phyloP scores from a whole-genome alignment of 2,329 filamentous ascomycete species.

The Neodidymelliopsis sp. region DNA sequence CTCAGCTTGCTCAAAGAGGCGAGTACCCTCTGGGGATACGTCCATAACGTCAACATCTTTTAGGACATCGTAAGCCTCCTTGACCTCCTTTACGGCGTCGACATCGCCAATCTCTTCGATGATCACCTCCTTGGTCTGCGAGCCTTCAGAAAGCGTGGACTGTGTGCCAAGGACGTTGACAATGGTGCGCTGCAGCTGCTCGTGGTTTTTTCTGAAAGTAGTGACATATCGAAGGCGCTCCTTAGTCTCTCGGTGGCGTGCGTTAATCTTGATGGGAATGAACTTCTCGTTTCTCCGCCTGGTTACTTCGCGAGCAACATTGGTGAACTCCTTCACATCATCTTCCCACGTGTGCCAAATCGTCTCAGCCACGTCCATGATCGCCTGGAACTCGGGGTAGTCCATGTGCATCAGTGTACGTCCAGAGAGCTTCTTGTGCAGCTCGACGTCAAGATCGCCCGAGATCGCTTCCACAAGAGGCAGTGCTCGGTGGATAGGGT shows the following conservation, averaged over 20 bases:
- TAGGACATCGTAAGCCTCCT: conserved; percentile 90
- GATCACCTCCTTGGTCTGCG: conserved; percentile 58
- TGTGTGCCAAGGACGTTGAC: conserved; percentile 88
- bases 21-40: conserved; percentile 86
- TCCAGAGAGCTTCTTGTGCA: conserved; percentile 86
- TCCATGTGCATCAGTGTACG: conserved; percentile 90
- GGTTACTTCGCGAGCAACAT: conserved; percentile 93
- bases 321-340: conserved; percentile 96
- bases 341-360: conserved; percentile 97
- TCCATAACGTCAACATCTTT: conserved; percentile 96
- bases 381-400: conserved; percentile 84
- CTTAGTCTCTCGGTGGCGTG: conserved; percentile 87
- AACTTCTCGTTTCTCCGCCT: conserved; percentile 95
- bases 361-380: conserved; percentile 82
- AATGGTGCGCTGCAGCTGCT: conserved; percentile 95
- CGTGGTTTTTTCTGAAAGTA: conserved; percentile 95
- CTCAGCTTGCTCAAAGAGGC: conserved; percentile 91
- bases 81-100: conserved; percentile 95
- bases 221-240: conserved; percentile 91
- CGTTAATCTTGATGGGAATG: conserved; percentile 94
- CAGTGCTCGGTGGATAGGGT: conserved; percentile 88
- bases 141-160: conserved; percentile 52
- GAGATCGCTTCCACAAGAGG: conserved; percentile 98
- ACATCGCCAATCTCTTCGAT: conserved; percentile 97
- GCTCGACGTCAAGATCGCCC: conserved; percentile 83